phyloP scores from a whole-genome alignment of 306 rosid species.

The Dryas octopetala region DNA sequence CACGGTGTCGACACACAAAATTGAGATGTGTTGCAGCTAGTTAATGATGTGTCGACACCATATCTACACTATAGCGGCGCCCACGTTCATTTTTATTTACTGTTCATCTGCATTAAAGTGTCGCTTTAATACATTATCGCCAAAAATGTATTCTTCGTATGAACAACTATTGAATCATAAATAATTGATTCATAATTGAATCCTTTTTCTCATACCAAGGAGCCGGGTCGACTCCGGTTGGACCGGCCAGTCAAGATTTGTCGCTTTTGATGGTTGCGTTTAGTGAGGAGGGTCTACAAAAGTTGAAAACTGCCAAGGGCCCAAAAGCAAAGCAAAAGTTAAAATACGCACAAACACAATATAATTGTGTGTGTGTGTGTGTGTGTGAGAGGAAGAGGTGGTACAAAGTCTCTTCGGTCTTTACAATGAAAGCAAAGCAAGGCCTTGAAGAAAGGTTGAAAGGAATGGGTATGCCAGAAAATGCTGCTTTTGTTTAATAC shows the following conservation, averaged over 20 bases:
- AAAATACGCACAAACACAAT: background rate
- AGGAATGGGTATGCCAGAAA: background rate
- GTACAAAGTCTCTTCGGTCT: background rate
- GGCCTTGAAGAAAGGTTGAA: background rate
- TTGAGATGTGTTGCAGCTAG: too few species aligned
- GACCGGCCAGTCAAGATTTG: background rate
- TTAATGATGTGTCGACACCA: too few species aligned
- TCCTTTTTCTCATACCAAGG: background rate
- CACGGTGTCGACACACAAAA: too few species aligned
- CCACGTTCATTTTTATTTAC: too few species aligned
- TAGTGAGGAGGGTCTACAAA: background rate
- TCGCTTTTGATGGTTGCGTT: background rate
- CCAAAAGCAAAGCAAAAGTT: background rate
- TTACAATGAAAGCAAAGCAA: background rate
- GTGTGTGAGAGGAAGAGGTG: background rate
- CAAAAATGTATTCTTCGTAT: too few species aligned
- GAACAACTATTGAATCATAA: too few species aligned
- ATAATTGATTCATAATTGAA: too few species aligned
- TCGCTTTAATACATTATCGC: too few species aligned
- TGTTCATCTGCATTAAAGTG: too few species aligned
- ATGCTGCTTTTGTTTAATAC: background rate
- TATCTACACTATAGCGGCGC: too few species aligned
- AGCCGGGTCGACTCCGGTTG: background rate
- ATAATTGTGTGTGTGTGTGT: too few species aligned
- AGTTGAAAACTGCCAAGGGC: background rate